These are phyloP conservation scores for Sugiyamaella neomexicana DNA, from an alignment of 1,139 yeast species.

Conservation along the genomic window DNA sequence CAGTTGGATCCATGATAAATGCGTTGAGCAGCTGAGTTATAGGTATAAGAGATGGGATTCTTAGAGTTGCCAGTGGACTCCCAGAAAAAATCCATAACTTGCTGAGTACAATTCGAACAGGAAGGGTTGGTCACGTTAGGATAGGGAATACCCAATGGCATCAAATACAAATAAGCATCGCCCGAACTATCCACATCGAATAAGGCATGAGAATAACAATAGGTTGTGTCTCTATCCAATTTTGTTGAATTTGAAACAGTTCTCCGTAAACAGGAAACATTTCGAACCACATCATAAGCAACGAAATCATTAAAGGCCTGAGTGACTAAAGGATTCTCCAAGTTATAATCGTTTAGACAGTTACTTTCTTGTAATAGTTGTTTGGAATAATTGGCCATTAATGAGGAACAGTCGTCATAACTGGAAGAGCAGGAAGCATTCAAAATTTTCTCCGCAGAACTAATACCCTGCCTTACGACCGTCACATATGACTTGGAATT, in stretches of 20 bases:
- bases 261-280: slow-evolving; percentile 35
- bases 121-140: slow-evolving; percentile 31
- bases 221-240: slow-evolving; percentile 21
- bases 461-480: slow-evolving; percentile 32
- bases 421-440: slow-evolving; percentile 36
- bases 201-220: slow-evolving; percentile 38
- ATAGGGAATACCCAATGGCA: slow-evolving; percentile 36
- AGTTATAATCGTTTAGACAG: slow-evolving; percentile 32
- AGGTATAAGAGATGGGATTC: slow-evolving; percentile 33
- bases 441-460: slow-evolving; percentile 32
- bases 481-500: slow-evolving; percentile 37
- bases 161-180: slow-evolving; percentile 38
- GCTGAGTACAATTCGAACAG: slow-evolving; percentile 34
- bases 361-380: slow-evolving; percentile 24
- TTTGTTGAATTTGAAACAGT: not conserved
- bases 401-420: slow-evolving; percentile 26
- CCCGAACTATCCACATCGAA: slow-evolving; percentile 27
- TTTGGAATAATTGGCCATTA: slow-evolving; percentile 31
- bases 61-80: slow-evolving; percentile 30
- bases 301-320: slow-evolving; percentile 36
- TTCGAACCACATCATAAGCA: slow-evolving; percentile 32
- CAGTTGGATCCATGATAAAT: slow-evolving; percentile 27
- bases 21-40: slow-evolving; percentile 33
- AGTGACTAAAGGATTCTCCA: slow-evolving; percentile 36
- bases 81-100: slow-evolving; percentile 34